These are phyloP conservation scores for Beverwykella pulmonaria DNA, from an alignment of 495 filamentous ascomycete species.

Conservation along the genomic window DNA sequence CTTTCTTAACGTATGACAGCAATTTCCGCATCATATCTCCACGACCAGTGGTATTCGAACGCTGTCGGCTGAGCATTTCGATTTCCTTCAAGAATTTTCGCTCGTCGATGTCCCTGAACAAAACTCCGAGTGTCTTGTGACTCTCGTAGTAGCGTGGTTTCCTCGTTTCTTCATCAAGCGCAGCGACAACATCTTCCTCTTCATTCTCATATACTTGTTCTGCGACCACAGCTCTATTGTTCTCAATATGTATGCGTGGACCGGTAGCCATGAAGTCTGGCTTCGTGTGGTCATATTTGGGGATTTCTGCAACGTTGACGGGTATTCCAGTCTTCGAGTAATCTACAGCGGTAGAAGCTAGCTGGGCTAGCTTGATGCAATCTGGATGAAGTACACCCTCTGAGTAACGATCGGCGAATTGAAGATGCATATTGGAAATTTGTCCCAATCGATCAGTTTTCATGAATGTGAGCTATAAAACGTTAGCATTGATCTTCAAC, in stretches of 20 bases:
- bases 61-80: slow-evolving; percentile 43
- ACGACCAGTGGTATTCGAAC: slow-evolving; percentile 5
- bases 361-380: slow-evolving; percentile 65
- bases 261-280: slow-evolving; percentile 72
- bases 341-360: slow-evolving; percentile 80
- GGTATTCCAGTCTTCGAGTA: slow-evolving; percentile 78
- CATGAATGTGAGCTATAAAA: slow-evolving; percentile 66
- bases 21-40: slow-evolving; percentile 52
- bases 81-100: slow-evolving; percentile 63
- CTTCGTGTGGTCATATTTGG: slow-evolving; percentile 43
- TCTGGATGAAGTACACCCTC: slow-evolving; percentile 58
- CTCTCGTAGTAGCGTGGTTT: slow-evolving; percentile 64
- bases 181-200: slow-evolving; percentile 59
- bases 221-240: slow-evolving; percentile 47
- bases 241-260: slow-evolving; percentile 58
- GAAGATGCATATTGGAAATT: slow-evolving; percentile 68
- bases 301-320: slow-evolving; percentile 48
- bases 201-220: slow-evolving; percentile 44
- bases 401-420: slow-evolving; percentile 63
- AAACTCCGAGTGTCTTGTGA: slow-evolving; percentile 67
- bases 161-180: slow-evolving; percentile 27
- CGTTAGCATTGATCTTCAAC: no score
- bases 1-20: slow-evolving; percentile 49
- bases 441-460: slow-evolving; percentile 68
- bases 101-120: slow-evolving; percentile 79